Percentiles rank a stretch among this genome's conserved stretches.
Conservation (phyloP, 257 asterid genomes). For the Salvia rosmarinus region DNA sequence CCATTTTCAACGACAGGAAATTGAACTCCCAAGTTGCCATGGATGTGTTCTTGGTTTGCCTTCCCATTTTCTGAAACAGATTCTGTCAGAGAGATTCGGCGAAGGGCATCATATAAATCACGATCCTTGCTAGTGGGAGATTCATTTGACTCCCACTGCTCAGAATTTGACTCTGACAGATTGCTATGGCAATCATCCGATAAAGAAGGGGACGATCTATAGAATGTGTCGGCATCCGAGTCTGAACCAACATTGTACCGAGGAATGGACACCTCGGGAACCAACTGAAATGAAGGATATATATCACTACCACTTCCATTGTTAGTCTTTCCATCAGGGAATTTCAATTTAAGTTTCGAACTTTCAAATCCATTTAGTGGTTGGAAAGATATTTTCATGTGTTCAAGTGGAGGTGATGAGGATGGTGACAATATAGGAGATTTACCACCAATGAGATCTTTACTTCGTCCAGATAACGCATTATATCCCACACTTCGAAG, state of each 20-base stretch:
- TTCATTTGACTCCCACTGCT: constrained; percentile 79
- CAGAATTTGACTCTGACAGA: constrained; percentile 78
- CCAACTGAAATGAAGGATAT: constrained; percentile 95
- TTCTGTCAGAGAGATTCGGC: constrained; percentile 66
- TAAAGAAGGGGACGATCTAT: constrained; percentile 74
- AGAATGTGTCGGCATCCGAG: constrained; percentile 89
- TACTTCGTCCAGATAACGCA: constrained; percentile 50
- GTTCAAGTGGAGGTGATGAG: constrained; percentile 89
- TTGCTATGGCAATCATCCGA: constrained; percentile 74
- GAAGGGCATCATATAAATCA: constrained; percentile 66
- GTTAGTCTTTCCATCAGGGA: constrained; percentile 59
- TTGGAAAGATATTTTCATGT: constrained; percentile 92
- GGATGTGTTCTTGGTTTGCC: constrained; percentile 43
- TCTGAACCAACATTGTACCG: constrained; percentile 59
- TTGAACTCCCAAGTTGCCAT: constrained; percentile 38
- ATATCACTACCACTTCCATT: constrained; percentile 50
- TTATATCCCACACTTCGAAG: constrained; percentile 37
- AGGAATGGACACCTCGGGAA: constrained; percentile 68
- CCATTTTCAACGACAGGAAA: constrained; percentile 46
- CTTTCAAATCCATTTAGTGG: constrained; percentile 69
- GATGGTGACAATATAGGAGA: constrained; percentile 68
- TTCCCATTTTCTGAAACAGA: constrained; percentile 50
- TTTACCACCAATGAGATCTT: constrained; percentile 48
- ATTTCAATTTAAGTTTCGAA: constrained; percentile 75
- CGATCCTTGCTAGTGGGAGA: constrained; percentile 68